A percentile compares a stretch with the other conserved stretches of the same genome.
phyloP scores from a whole-genome alignment of 1,284 basidiomycete genomes.

The Agroathelia rolfsii region DNA sequence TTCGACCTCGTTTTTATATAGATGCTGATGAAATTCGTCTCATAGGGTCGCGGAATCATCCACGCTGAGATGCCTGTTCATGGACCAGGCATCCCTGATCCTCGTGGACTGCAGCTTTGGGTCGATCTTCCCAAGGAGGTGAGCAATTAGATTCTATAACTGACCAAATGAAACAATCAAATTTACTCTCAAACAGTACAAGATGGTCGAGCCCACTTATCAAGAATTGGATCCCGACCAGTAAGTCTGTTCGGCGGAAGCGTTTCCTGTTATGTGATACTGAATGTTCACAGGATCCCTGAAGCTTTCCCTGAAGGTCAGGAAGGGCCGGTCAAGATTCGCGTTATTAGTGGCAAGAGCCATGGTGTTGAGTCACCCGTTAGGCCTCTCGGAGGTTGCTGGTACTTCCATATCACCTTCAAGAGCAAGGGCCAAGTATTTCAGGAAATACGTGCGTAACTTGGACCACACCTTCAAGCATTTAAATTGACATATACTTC shows the following conservation, averaged over 20 bases:
- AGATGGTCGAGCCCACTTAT: constrained; percentile 77
- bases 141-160: constrained; percentile 9
- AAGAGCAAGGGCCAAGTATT: constrained; percentile 59
- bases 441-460: constrained; percentile 70
- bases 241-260: too few species aligned
- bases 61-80: constrained; percentile 90
- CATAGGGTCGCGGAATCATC: constrained; percentile 41
- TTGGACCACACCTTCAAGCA: constrained; percentile 1
- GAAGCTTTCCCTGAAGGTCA: constrained; percentile 62
- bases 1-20: too few species aligned
- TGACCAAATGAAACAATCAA: constrained; percentile 1
- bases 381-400: constrained; percentile 83
- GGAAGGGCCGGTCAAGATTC: constrained; percentile 65
- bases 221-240: constrained; percentile 61
- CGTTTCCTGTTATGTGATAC: constrained; percentile 3
- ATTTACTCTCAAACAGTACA: constrained; percentile 46
- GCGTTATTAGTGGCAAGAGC: constrained; percentile 84
- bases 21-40: not conserved
- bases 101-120: constrained; percentile 88
- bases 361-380: constrained; percentile 84
- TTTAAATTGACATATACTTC: not conserved
- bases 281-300: constrained; percentile 44
- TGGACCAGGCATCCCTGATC: constrained; percentile 51
- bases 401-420: constrained; percentile 83
- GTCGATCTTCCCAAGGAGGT: constrained; percentile 81